phyloP scores from a whole-genome alignment of 176 grass and related monocot genomes.

The Bromus sterilis region DNA sequence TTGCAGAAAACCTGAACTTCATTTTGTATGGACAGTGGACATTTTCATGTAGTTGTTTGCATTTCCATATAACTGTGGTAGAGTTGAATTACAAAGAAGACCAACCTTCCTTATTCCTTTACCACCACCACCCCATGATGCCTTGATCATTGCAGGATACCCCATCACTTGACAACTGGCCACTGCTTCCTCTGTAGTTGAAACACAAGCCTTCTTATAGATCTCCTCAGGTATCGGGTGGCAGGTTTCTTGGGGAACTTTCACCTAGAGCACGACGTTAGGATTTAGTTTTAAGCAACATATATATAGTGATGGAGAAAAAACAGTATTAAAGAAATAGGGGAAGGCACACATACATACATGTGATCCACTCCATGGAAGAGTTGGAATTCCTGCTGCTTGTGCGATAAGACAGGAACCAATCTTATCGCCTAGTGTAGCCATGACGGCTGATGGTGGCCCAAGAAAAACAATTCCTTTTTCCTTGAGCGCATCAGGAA shows the following conservation, averaged over 20 bases:
- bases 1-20: neutral
- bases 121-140: slow-evolving; percentile 96
- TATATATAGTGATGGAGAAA: neutral
- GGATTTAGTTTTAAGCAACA: slow-evolving; percentile 4
- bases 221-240: slow-evolving; percentile 76
- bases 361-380: slow-evolving; percentile 97
- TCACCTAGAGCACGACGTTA: slow-evolving; percentile 46
- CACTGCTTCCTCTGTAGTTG: slow-evolving; percentile 90
- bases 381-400: slow-evolving; percentile 94
- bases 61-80: too few species aligned
- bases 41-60: too few species aligned
- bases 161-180: slow-evolving; percentile 94
- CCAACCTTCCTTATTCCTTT: slow-evolving; percentile 99
- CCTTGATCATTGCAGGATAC: slow-evolving; percentile 99
- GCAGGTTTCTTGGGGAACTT: slow-evolving; percentile 60
- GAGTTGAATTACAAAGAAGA: slow-evolving; percentile 28
- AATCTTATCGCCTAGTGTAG: slow-evolving; percentile 96
- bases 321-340: slow-evolving; percentile 21
- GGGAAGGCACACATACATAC: slow-evolving; percentile 31
- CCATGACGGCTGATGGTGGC: slow-evolving; percentile 79
- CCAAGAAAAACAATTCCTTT: slow-evolving; percentile 95
- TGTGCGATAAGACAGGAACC: slow-evolving; percentile 66
- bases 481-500: slow-evolving; percentile 68
- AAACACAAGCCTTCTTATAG: slow-evolving; percentile 85
- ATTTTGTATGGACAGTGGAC: neutral